Evolutionary conservation across 2,329 filamentous ascomycete species (phyloP).

Genomic region (Corynespora cassiicola): DNA sequence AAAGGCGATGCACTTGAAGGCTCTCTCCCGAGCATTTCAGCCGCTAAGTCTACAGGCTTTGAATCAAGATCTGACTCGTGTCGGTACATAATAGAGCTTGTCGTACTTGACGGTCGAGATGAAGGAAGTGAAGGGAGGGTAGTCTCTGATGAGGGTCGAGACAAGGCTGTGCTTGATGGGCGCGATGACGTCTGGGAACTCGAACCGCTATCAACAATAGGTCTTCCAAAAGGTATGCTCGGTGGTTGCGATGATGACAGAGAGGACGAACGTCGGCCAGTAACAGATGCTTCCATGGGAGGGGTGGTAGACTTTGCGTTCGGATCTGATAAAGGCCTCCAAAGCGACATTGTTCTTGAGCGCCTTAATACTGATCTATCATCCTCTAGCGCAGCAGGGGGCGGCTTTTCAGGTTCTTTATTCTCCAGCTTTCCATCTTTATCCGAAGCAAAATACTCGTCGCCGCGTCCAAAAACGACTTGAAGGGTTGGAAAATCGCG

Average conservation of each 20-base stretch:
- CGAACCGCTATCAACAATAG: background rate
- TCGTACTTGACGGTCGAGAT: slow-evolving; percentile 5
- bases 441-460: slow-evolving; percentile 50
- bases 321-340: slow-evolving; percentile 32
- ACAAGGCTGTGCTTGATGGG: slow-evolving; percentile 12
- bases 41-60: slow-evolving; percentile 3
- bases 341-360: slow-evolving; percentile 37
- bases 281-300: slow-evolving; percentile 10
- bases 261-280: slow-evolving; percentile 24
- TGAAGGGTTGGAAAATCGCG: slow-evolving; percentile 44
- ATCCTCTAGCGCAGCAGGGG: slow-evolving; percentile 16
- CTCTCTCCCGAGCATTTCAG: background rate
- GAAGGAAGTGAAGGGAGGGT: slow-evolving; percentile 9
- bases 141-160: slow-evolving; percentile 10
- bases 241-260: slow-evolving; percentile 28
- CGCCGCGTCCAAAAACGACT: slow-evolving; percentile 46
- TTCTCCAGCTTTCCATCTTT: slow-evolving; percentile 44
- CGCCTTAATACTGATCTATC: slow-evolving; percentile 29
- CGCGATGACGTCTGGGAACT: slow-evolving; percentile 14
- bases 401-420: slow-evolving; percentile 34
- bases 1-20: slow-evolving; percentile 2
- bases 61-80: slow-evolving; percentile 5
- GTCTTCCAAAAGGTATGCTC: slow-evolving; percentile 25
- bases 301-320: slow-evolving; percentile 18
- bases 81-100: slow-evolving; percentile 4